phyloP scores from a whole-genome alignment of 2,329 filamentous ascomycete species.

The Aphanocladium album region DNA sequence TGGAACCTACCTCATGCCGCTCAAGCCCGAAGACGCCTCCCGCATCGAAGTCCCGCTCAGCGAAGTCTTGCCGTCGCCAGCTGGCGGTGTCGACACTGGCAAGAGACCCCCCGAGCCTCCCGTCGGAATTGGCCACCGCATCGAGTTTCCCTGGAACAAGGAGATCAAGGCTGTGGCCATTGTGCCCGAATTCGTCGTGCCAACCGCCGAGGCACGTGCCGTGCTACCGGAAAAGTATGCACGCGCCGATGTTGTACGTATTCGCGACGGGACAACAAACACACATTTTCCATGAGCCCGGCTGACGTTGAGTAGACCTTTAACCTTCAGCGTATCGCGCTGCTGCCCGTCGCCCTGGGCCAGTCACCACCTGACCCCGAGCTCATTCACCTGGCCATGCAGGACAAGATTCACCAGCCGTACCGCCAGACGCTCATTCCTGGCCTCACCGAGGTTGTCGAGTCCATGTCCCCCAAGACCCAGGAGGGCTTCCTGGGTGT shows the following conservation, averaged over 20 bases:
- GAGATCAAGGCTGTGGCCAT: conserved; percentile 97
- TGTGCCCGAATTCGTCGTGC: conserved; percentile 91
- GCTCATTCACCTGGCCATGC: conserved; percentile 96
- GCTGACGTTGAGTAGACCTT: conserved; percentile 56
- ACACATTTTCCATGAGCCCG: too few relatives aligned
- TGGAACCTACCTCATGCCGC: conserved; percentile 90
- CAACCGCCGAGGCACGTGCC: conserved; percentile 84
- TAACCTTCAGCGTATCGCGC: conserved; percentile 89
- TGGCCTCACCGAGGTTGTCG: conserved; percentile 82
- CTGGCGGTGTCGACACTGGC: conserved; percentile 87
- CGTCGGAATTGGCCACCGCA: conserved; percentile 87
- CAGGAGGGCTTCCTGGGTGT: conserved; percentile 89
- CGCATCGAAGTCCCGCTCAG: conserved; percentile 90
- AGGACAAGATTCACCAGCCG: conserved; percentile 96
- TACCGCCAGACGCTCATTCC: conserved; percentile 91
- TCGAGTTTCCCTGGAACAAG: conserved; percentile 88
- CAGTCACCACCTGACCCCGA: conserved; percentile 86
- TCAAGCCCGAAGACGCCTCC: conserved; percentile 82
- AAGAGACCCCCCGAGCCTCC: conserved; percentile 84
- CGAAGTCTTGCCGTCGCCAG: conserved; percentile 85
- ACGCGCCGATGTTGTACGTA: conserved; percentile 72
- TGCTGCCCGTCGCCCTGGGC: conserved; percentile 84
- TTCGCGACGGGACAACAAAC: too few relatives aligned
- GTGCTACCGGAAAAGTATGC: conserved; percentile 79
- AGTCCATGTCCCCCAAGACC: conserved; percentile 81